Evolutionary conservation across 192 early-diverging fungal species (phyloP), one percentile per base, ranked within the genome.

Genomic region (Entophlyctis helioformis): DNA sequence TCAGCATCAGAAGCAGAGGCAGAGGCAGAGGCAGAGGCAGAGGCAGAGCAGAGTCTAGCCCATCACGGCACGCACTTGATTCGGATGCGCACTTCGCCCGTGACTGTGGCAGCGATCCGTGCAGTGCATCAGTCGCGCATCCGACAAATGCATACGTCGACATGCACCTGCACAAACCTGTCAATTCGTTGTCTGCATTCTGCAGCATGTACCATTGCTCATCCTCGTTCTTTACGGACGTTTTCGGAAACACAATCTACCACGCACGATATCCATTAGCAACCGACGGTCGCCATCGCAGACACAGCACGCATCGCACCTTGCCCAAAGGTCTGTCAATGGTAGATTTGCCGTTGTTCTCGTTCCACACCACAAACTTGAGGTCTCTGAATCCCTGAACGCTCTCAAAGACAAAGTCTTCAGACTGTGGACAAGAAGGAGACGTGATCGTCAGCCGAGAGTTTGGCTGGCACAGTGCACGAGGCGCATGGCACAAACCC

Each of bases 321-420:
- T 42, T 51, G 28, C 29, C 40, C 33, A 42, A 42, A 2, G 40
- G 50, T 3, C 20, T 35, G 15, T 40, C 24, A 3, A 29, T n/a
- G 16, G 9, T 40, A 7, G 10, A 27, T 19, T 36, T 50, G 32
- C 28, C 26, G 15, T 42, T 23, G 10, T 15, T n/a, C 34, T 42
- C 22, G 10, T 15, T n/a, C 34, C 50, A 51, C 10, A 51, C 26
- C 3, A 51, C 42, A 35, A 40, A 51, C 29, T 42, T 40, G 28
- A 51, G 37, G 9, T 51, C 22, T 40, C 32, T 19, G 42, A 51
- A 42, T 22, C 40, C 50, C 5, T 18, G 4, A 15, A 18, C 6
- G 16, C n/a, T n/a, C 18, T 22, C 21, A 22, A 39, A 18, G 21
- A 22, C n/a, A 15, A 18, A 39, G 5, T 39, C 21, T n/a, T 22